Evolutionary conservation across 164 flowering plant genomes (phyloP), one percentile per base, ranked within the genome.

Genomic region (Kalanchoe fedtschenkoi): DNA sequence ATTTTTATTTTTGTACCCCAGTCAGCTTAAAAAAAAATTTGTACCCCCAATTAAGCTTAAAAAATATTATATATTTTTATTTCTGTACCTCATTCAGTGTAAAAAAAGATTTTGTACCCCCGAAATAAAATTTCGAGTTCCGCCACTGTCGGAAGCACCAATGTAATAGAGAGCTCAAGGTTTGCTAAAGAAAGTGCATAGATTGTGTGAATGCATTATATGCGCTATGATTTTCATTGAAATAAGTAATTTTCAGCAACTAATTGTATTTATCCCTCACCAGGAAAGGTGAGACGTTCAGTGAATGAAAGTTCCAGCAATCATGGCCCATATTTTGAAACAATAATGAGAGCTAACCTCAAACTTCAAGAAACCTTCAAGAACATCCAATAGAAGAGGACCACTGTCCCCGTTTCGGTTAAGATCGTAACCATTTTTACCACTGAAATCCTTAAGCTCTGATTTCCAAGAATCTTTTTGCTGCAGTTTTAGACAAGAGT

Each of bases 381-480:
- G 93, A 73, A 91, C 96, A 66, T 95, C 96, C 77, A 95, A 76
- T 55, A 95, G 91, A 73, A 95, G 73, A 53, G 95, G 99, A 42
- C 83, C 89, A 72, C 87, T 83, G 57, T 95, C 97, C 6, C 86
- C 93, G 76, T 85, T 87, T 76, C 87, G 74, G 75, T 83, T 88
- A 8, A 87, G 69, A 77, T 90, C 96, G 75, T 83, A 84, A 39
- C 95, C 95, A 68, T 83, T 88, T 72, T 81, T 88, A 77, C 75
- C 78, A 75, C 89, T 79, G 63, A 92, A 92, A 39, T 95, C 99
- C 69, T 83, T 88, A 71, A 95, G 70, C 69, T 95, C 99, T 37
- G 85, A 76, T 76, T 91, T 95, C 99, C 97, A 91, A n/a, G 72
- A 80, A 74, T 91, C 99, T 65, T 88, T 95, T 78, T 78, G 96